Conservation (phyloP, 73 alveolate genomes). For the Symbiodinium pilosum region DNA sequence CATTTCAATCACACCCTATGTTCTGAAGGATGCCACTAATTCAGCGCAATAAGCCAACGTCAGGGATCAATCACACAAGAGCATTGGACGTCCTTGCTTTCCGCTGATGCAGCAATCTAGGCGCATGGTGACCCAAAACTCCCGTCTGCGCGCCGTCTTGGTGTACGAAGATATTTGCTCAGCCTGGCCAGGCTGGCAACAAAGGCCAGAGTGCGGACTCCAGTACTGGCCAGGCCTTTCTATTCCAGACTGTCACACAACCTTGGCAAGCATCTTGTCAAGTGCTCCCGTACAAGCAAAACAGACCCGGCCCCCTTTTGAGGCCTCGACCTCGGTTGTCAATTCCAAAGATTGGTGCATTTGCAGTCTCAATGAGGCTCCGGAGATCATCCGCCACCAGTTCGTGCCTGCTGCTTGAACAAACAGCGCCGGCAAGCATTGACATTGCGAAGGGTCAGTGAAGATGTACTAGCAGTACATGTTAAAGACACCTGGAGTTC, state of each 20-base stretch:
- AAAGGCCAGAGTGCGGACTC: neutral
- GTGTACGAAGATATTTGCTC: constrained; percentile 66
- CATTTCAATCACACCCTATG: too few relatives aligned
- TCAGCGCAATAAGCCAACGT: too few relatives aligned
- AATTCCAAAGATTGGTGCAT: constrained; percentile 31
- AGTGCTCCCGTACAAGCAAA: too few relatives aligned
- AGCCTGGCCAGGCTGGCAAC: neutral
- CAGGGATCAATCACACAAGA: too few relatives aligned
- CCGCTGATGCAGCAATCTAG: too few relatives aligned
- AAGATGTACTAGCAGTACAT: too few relatives aligned
- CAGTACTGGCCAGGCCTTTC: constrained; percentile 6
- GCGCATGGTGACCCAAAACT: too few relatives aligned
- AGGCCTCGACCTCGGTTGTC: constrained; percentile 14
- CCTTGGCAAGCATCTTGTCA: constrained; percentile 12
- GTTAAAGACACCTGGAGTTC: neutral
- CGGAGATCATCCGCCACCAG: constrained; percentile 72
- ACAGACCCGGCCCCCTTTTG: too few relatives aligned
- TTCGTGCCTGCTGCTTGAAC: constrained; percentile 13
- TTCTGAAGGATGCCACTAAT: too few relatives aligned
- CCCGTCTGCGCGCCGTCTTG: constrained; percentile 33
- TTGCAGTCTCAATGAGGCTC: constrained; percentile 26
- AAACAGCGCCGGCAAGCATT: too few relatives aligned
- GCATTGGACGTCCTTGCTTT: too few relatives aligned
- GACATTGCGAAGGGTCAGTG: too few relatives aligned
- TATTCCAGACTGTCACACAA: constrained; percentile 70